These are phyloP conservation scores for Penstemon eatonii DNA, from an alignment of 257 asterid species.

Conservation along the genomic window DNA sequence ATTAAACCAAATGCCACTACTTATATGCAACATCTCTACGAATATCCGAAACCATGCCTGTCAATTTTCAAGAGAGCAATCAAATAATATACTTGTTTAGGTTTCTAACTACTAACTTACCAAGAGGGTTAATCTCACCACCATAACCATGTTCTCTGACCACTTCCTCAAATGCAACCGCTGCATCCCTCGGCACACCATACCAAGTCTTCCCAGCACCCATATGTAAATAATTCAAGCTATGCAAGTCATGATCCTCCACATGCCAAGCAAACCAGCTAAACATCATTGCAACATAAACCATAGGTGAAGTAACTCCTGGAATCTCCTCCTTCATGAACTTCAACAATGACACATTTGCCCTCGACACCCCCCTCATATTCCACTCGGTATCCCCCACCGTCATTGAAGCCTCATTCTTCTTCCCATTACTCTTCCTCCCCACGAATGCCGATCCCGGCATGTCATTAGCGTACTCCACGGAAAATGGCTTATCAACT, in stretches of 20 bases:
- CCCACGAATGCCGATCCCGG: slow-evolving; percentile 93
- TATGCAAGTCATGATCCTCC: slow-evolving; percentile 99
- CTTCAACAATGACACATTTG: slow-evolving; percentile 73
- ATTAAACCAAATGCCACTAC: not conserved
- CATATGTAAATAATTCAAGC: slow-evolving; percentile 88
- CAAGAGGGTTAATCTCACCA: slow-evolving; percentile 96
- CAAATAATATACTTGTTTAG: not conserved
- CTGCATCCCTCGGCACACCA: slow-evolving; percentile 94
- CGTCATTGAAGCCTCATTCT: slow-evolving; percentile 37
- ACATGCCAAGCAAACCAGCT: slow-evolving; percentile 99
- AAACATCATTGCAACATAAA: slow-evolving; percentile 96
- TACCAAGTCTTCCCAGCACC: slow-evolving; percentile 98
- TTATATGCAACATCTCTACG: not conserved
- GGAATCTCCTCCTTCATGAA: slow-evolving; percentile 99
- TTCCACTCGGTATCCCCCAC: slow-evolving; percentile 96
- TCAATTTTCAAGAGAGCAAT: slow-evolving; percentile 15
- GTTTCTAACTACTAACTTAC: slow-evolving; percentile 41
- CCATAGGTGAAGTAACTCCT: slow-evolving; percentile 98
- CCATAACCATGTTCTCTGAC: slow-evolving; percentile 91
- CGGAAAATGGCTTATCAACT: slow-evolving; percentile 87
- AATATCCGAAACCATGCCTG: not conserved
- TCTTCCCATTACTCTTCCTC: slow-evolving; percentile 44
- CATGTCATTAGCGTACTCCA: slow-evolving; percentile 98
- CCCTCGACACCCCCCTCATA: slow-evolving; percentile 97
- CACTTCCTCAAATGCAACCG: slow-evolving; percentile 94